These are phyloP conservation scores for Cryomyces antarcticus DNA, from an alignment of 495 filamentous ascomycete genomes.

Conservation along the genomic window DNA sequence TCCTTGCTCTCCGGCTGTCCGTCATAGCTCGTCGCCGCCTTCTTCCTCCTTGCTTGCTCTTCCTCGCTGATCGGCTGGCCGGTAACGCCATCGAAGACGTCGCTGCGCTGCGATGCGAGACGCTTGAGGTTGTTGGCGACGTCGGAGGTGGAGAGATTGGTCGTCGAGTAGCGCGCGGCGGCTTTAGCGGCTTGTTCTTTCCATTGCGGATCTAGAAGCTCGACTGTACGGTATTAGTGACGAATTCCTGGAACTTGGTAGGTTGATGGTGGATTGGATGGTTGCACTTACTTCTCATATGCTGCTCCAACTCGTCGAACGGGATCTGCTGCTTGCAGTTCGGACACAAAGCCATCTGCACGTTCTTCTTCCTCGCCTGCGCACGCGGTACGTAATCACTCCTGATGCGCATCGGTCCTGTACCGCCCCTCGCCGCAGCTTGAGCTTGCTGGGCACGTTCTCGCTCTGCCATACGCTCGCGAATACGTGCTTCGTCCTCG, in stretches of 20 bases:
- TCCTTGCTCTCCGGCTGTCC: conserved; percentile 41
- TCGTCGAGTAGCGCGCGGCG: conserved; percentile 64
- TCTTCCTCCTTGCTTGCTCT: conserved; percentile 58
- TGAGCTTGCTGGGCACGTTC: conserved; percentile 58
- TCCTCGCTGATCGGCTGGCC: conserved; percentile 49
- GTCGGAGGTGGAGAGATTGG: conserved; percentile 69
- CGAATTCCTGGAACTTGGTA: neutral
- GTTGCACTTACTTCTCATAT: conserved; percentile 56
- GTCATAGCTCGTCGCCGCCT: conserved; percentile 41
- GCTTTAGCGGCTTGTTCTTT: conserved; percentile 84
- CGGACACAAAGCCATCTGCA: conserved; percentile 62
- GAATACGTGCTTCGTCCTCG: conserved; percentile 45
- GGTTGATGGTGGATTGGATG: neutral
- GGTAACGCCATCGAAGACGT: conserved; percentile 68
- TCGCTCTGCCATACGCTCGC: conserved; percentile 46
- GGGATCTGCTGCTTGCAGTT: conserved; percentile 87
- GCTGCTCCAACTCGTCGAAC: conserved; percentile 67
- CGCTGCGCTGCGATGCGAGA: conserved; percentile 75
- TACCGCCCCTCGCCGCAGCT: conserved; percentile 45
- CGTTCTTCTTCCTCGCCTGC: conserved; percentile 41
- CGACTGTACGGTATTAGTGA: conserved; percentile 29
- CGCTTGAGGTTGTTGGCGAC: conserved; percentile 91
- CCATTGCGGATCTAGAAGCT: conserved; percentile 88
- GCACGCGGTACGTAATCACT: conserved; percentile 81
- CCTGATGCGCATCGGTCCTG: conserved; percentile 77